Evolutionary conservation across 176 grass and related monocot genomes (phyloP).

Genomic region (Eremochloa ophiuroides): DNA sequence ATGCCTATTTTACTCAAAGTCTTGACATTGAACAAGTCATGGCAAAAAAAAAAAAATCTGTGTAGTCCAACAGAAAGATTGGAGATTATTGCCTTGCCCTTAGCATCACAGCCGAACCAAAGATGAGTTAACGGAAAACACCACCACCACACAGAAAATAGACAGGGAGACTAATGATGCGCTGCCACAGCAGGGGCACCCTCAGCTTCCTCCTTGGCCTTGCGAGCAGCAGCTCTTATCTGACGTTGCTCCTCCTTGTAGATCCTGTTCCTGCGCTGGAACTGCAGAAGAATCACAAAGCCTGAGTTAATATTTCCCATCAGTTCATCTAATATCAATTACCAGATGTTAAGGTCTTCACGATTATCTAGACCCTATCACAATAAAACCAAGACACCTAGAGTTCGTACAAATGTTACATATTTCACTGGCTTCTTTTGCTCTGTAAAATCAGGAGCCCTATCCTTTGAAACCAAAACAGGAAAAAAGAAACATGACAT

Average conservation of each 20-base stretch:
- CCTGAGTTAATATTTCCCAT: background rate
- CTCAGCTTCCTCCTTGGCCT: constrained; percentile 62
- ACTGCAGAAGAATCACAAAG: constrained; percentile 46
- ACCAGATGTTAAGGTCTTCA: background rate
- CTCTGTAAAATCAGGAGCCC: background rate
- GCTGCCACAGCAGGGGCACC: constrained; percentile 33
- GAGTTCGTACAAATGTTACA: background rate
- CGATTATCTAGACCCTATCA: background rate
- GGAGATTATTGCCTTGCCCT: constrained; percentile 42
- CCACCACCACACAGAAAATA: background rate
- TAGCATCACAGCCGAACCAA: constrained; percentile 27
- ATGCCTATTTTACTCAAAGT: background rate
- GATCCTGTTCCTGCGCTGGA: constrained; percentile 92
- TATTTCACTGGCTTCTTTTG: background rate
- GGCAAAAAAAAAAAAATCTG: background rate
- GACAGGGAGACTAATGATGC: constrained; percentile 42
- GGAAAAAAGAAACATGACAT: background rate
- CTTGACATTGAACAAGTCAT: constrained; percentile 15
- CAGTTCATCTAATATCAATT: background rate
- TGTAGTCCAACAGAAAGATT: constrained; percentile 33
- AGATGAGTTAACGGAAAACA: constrained; percentile 20
- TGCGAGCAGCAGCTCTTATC: constrained; percentile 59
- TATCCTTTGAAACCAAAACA: background rate
- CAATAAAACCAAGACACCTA: background rate
- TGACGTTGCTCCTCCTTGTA: constrained; percentile 99